Evolutionary conservation across 805 yeast species (phyloP).

Genomic region (Wickerhamiella cacticola): DNA sequence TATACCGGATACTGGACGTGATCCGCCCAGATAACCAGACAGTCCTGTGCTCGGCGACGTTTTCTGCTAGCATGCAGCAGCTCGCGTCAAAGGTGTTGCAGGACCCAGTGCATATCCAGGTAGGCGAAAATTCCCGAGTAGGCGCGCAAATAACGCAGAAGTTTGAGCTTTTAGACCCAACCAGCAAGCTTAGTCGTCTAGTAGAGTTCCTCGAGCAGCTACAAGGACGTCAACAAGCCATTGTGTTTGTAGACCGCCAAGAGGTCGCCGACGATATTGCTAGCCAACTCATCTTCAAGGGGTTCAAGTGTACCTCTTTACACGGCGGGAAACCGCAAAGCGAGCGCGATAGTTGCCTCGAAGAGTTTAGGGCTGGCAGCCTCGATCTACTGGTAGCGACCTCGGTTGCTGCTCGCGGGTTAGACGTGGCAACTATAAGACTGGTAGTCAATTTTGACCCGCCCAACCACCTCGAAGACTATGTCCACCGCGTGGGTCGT

Average conservation of each 20-base stretch:
- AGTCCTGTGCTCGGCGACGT: constrained; percentile 87
- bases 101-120: constrained; percentile 61
- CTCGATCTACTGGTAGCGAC: constrained; percentile 68
- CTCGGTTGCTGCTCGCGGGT: constrained; percentile 87
- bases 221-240: constrained; percentile 32
- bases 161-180: constrained; percentile 42
- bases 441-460: constrained; percentile 73
- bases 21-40: constrained; percentile 81
- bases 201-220: constrained; percentile 42
- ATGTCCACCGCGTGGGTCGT: constrained; percentile 90
- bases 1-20: constrained; percentile 61
- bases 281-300: constrained; percentile 39
- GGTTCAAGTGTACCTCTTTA: constrained; percentile 52
- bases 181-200: constrained; percentile 45
- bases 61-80: constrained; percentile 65
- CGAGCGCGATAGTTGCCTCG: constrained; percentile 65
- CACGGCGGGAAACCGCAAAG: constrained; percentile 90
- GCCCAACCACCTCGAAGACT: constrained; percentile 86
- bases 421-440: constrained; percentile 78
- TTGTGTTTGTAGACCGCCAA: constrained; percentile 82
- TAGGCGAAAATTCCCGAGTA: constrained; percentile 71
- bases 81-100: constrained; percentile 55
- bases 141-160: constrained; percentile 68
- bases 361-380: constrained; percentile 51
- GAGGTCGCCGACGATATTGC: constrained; percentile 67